Evolutionary conservation across 2,329 filamentous ascomycete species (phyloP), one percentile per base, ranked within the genome.

Genomic region (Ascochyta rabiei): DNA sequence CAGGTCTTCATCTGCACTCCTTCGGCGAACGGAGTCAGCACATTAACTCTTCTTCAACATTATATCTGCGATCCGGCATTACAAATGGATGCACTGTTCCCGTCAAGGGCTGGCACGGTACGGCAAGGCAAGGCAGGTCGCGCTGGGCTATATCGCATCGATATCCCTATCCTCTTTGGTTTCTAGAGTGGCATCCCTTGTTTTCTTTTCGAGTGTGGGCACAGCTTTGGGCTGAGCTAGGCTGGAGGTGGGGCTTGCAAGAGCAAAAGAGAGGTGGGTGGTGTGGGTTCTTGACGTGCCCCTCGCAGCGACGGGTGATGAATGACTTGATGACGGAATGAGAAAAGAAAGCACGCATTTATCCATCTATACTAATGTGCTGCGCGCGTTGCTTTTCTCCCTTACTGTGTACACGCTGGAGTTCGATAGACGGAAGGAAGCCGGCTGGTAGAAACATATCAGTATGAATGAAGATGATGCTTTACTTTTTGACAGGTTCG

Each of bases 61-160:
- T 49, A 54, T 54, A 54, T 54, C 51, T 45, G 45, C 45, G 18
- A 49, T 54, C 40, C 45, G 45, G 46, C 51, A 54, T 49, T 40
- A 21, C 51, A 35, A 24, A 37, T 41, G 23, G 45, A 40, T 49
- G 51, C 45, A 34, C 28, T 34, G 16, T 54, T 41, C 39, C 30
- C 39, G 24, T 48, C 51, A 34, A 30, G 18, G 51, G 44, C 45
- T 41, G 40, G 41, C 40, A 45, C 45, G 40, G 41, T 34, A 45
- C 45, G 40, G 37, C 30, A 53, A 31, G 37, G 43, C 44, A 51
- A 31, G 37, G 40, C 45, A 40, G 40, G 41, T 54, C 33, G 18
- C 40, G 45, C 28, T 18, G 45, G 51, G 34, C 51, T 48, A 39
- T 45, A 45, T 45, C 23, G 34, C 40, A 34, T 45, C 45, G 49